Percentiles rank a stretch among this genome's conserved stretches.
phyloP scores from a whole-genome alignment of 306 rosid species.

The Carpinus fangiana region DNA sequence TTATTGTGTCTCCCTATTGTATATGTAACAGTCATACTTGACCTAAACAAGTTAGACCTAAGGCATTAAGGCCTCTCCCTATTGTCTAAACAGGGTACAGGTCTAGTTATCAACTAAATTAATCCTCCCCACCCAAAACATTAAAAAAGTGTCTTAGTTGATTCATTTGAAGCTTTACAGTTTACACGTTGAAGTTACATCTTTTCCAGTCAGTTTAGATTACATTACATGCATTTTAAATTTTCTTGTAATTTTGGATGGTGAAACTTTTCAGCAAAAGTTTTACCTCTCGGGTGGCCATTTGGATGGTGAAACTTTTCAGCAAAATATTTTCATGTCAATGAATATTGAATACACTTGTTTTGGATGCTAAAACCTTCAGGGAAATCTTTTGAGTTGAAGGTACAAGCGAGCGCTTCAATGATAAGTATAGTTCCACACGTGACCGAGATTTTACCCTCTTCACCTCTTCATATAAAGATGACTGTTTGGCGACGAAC shows the following conservation, averaged over 20 bases:
- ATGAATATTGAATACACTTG: neutral
- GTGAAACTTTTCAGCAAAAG: neutral
- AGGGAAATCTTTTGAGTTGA: neutral
- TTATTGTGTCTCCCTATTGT: neutral
- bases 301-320: too few relatives aligned
- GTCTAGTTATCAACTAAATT: neutral
- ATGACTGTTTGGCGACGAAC: conserved; percentile 1
- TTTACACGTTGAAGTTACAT: neutral
- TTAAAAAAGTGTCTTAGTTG: neutral
- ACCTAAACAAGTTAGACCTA: neutral
- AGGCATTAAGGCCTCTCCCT: neutral
- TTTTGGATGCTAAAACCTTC: neutral
- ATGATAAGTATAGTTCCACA: conserved; percentile 10
- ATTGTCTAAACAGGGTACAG: neutral
- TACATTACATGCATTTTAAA: neutral
- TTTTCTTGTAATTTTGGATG: neutral
- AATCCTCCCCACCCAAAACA: neutral
- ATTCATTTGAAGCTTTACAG: neutral
- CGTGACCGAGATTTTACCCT: conserved; percentile 15
- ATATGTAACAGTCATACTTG: neutral
- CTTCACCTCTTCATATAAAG: conserved; percentile 2
- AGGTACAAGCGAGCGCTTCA: neutral
- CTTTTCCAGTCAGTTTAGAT: neutral
- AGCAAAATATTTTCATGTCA: neutral
- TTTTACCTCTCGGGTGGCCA: neutral